Conservation (phyloP, 2,329 filamentous ascomycete genomes). For the Botrytis squamosa region DNA sequence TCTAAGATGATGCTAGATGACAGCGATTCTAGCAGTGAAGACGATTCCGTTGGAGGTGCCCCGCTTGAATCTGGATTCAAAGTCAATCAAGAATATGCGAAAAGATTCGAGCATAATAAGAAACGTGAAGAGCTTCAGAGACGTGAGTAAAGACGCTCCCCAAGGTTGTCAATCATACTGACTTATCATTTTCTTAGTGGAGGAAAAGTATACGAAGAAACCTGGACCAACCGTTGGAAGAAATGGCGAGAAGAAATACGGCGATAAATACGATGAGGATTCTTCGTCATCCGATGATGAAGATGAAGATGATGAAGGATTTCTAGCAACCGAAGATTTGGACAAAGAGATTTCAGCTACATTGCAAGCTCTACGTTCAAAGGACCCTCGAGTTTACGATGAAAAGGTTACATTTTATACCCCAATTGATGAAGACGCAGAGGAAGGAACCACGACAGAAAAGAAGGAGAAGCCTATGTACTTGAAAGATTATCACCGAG, state of each 20-base stretch:
- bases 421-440: constrained; percentile 55
- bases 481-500: constrained; percentile 85
- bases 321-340: constrained; percentile 79
- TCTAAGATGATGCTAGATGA: constrained; percentile 50
- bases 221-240: constrained; percentile 43
- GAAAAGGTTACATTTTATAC: constrained; percentile 74
- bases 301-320: constrained; percentile 86
- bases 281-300: constrained; percentile 72
- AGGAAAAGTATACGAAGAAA: constrained; percentile 72
- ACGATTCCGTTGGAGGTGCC: constrained; percentile 41
- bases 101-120: constrained; percentile 93
- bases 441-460: constrained; percentile 41
- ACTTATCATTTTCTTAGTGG: constrained; percentile 54
- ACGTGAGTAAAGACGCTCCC: constrained; percentile 47
- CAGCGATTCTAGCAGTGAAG: constrained; percentile 40
- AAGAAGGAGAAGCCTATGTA: constrained; percentile 83
- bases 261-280: constrained; percentile 48
- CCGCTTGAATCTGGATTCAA: constrained; percentile 55
- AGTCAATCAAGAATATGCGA: constrained; percentile 88
- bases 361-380: constrained; percentile 80
- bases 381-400: constrained; percentile 91
- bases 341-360: constrained; percentile 87
- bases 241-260: constrained; percentile 38
- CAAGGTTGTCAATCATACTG: constrained; percentile 30
- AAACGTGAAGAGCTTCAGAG: constrained; percentile 84